Conservation (phyloP, 2,329 filamentous ascomycete genomes). For the Fusarium tanahbumbuense region DNA sequence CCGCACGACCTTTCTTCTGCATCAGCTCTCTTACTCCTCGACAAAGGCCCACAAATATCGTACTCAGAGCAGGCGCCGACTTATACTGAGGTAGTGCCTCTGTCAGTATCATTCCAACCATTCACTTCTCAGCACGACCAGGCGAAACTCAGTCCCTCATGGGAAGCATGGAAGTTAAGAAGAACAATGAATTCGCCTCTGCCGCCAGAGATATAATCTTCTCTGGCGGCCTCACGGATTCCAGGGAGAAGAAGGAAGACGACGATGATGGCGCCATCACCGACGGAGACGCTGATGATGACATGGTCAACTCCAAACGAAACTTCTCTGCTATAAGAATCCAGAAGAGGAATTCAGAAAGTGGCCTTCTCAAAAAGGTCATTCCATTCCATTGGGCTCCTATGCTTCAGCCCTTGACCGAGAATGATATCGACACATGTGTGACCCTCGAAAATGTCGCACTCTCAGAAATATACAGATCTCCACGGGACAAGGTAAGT, state of each 20-base stretch:
- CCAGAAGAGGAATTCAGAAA: slow-evolving; percentile 49
- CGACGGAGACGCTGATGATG: slow-evolving; percentile 56
- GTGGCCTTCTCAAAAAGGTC: slow-evolving; percentile 55
- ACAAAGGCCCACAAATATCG: slow-evolving; percentile 21
- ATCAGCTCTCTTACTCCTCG: slow-evolving; percentile 1
- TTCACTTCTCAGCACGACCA: background rate
- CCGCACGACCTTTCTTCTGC: slow-evolving; percentile 3
- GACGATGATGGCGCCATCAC: slow-evolving; percentile 52
- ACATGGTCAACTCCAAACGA: slow-evolving; percentile 53
- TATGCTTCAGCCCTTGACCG: slow-evolving; percentile 74
- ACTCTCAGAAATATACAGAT: slow-evolving; percentile 63
- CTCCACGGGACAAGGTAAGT: slow-evolving; percentile 65
- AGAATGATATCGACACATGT: slow-evolving; percentile 71
- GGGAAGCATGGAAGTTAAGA: slow-evolving; percentile 37
- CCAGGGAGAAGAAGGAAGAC: slow-evolving; percentile 26
- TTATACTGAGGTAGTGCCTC: slow-evolving; percentile 32
- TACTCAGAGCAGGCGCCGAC: slow-evolving; percentile 4
- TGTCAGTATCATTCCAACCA: background rate
- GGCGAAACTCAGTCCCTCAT: background rate
- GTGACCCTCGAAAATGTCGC: slow-evolving; percentile 66
- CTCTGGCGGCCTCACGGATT: slow-evolving; percentile 27
- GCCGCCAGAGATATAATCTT: slow-evolving; percentile 47
- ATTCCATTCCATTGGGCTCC: slow-evolving; percentile 71
- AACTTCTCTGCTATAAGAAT: slow-evolving; percentile 56
- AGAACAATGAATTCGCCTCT: slow-evolving; percentile 46